Evolutionary conservation across 768 basidiomycete genomes (phyloP).

Genomic region (Tulasnella sp.): DNA sequence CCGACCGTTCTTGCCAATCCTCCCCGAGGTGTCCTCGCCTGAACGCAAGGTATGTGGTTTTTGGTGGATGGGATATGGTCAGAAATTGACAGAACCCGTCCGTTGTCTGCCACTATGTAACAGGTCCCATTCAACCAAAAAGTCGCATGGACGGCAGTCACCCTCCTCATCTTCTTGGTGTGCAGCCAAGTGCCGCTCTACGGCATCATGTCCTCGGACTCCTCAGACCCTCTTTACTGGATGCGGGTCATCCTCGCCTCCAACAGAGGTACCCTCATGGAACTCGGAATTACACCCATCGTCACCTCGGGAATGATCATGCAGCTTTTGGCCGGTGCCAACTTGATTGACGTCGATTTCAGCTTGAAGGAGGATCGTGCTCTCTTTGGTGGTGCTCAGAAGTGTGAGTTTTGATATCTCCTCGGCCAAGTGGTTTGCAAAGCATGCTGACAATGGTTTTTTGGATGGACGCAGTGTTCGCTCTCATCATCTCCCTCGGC

Average conservation of each 20-base stretch:
- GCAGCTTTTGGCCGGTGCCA: constrained; percentile 97
- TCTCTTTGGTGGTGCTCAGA: constrained; percentile 93
- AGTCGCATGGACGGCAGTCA: constrained; percentile 97
- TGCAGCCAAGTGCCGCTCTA: constrained; percentile 99
- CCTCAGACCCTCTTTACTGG: constrained; percentile 98
- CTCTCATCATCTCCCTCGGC: constrained; percentile 91
- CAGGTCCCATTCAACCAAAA: constrained; percentile 99
- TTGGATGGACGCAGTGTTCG: constrained; percentile 66
- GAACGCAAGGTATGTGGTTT: constrained; percentile 98
- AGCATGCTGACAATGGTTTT: background rate
- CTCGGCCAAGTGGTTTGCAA: background rate
- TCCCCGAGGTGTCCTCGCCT: constrained; percentile 96
- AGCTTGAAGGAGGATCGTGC: constrained; percentile 95
- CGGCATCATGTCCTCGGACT: constrained; percentile 99
- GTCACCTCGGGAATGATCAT: constrained; percentile 99
- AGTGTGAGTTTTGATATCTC: constrained; percentile 74
- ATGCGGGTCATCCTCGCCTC: constrained; percentile 99
- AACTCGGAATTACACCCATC: constrained; percentile 96
- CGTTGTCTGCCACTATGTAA: no score
- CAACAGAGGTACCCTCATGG: constrained; percentile 98
- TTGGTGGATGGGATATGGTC: no score
- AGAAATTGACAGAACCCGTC: no score
- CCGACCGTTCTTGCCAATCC: constrained; percentile 92
- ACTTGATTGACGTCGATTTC: constrained; percentile 96
- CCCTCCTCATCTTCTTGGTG: constrained; percentile 98